Evolutionary conservation across 2,329 filamentous ascomycete species (phyloP).

Genomic region (Arthroderma sp.): DNA sequence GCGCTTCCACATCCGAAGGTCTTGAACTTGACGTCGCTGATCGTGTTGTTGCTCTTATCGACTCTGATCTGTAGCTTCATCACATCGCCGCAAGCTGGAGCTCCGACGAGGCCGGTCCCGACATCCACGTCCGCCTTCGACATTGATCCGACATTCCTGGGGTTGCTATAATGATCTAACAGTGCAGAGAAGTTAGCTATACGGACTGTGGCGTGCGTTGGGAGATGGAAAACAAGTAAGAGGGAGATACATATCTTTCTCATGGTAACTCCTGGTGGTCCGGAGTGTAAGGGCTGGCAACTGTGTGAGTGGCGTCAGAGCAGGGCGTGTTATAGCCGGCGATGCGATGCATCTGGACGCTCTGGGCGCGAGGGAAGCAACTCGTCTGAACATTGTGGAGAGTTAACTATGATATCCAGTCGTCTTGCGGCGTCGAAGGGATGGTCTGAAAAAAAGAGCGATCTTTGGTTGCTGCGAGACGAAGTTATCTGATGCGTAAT

Average conservation of each 20-base stretch:
- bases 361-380: slow-evolving; percentile 42
- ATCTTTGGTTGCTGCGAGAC: too few species aligned
- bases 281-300: slow-evolving; percentile 30
- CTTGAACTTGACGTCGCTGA: slow-evolving; percentile 95
- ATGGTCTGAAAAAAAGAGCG: background rate
- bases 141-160: slow-evolving; percentile 69
- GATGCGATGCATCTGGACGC: slow-evolving; percentile 41
- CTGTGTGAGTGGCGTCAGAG: slow-evolving; percentile 27
- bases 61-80: slow-evolving; percentile 93
- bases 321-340: slow-evolving; percentile 36
- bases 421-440: background rate
- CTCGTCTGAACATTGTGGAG: slow-evolving; percentile 44
- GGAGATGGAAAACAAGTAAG: background rate
- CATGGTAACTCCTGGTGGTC: slow-evolving; percentile 47
- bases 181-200: slow-evolving; percentile 39
- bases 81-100: slow-evolving; percentile 83
- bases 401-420: background rate
- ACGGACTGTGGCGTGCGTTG: background rate
- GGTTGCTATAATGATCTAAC: slow-evolving; percentile 71
- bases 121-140: slow-evolving; percentile 69
- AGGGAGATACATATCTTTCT: slow-evolving; percentile 46
- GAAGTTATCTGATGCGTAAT: background rate
- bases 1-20: slow-evolving; percentile 91
- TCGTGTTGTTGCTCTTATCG: slow-evolving; percentile 74
- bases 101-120: slow-evolving; percentile 79